Percentiles rank a stretch among this genome's conserved stretches.
These are phyloP conservation scores for Irpex lacteus DNA, from an alignment of 1,284 basidiomycete genomes.

Conservation along the genomic window DNA sequence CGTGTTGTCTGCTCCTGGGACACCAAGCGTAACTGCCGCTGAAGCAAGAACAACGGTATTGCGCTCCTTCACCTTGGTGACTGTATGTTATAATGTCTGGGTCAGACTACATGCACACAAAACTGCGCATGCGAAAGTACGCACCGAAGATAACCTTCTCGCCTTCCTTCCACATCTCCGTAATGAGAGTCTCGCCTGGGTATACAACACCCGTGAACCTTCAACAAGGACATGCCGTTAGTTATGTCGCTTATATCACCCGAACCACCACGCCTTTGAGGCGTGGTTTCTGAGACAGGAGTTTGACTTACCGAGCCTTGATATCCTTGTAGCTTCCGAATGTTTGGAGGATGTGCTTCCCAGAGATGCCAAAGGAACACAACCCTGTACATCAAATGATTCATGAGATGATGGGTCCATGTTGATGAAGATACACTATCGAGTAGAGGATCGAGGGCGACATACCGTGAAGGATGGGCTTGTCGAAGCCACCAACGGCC, in stretches of 20 bases:
- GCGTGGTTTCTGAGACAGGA: background rate
- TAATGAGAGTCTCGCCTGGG: constrained; percentile 93
- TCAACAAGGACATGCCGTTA: background rate
- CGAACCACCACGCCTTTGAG: background rate
- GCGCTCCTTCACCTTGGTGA: constrained; percentile 80
- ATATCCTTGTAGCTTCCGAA: constrained; percentile 91
- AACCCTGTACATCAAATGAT: constrained; percentile 49
- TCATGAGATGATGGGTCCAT: background rate
- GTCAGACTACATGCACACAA: background rate
- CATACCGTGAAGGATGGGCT: constrained; percentile 78
- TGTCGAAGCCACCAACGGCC: constrained; percentile 91
- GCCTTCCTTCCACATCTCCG: constrained; percentile 98
- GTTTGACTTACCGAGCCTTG: constrained; percentile 79
- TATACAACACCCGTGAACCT: constrained; percentile 90
- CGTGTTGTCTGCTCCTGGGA: constrained; percentile 22
- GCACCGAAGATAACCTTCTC: constrained; percentile 88
- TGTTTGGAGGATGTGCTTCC: constrained; percentile 89
- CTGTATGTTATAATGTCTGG: constrained; percentile 32
- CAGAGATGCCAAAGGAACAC: constrained; percentile 91
- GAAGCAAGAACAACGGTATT: constrained; percentile 64
- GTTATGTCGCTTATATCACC: too few species aligned
- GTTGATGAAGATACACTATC: background rate
- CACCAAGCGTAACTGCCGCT: constrained; percentile 71
- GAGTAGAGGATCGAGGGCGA: background rate
- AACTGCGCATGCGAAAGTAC: constrained; percentile 30